Conservation (phyloP, 2,329 filamentous ascomycete genomes). For the Fusarium humuli region DNA sequence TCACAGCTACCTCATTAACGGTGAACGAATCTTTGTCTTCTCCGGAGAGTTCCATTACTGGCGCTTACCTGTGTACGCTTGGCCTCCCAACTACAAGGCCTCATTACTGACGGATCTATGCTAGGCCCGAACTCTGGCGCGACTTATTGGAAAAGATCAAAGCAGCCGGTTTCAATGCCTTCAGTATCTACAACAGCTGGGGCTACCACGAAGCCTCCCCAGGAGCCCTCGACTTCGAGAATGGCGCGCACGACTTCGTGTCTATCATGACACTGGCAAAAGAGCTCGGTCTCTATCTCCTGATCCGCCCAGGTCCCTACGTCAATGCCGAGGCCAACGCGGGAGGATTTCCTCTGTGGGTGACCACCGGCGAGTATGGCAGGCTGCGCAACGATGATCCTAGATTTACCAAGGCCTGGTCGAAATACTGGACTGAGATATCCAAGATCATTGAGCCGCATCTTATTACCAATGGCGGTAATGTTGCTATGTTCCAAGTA, state of each 20-base stretch:
- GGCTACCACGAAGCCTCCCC: slow-evolving; percentile 54
- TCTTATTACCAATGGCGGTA: slow-evolving; percentile 68
- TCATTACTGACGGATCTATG: not conserved
- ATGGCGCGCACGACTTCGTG: slow-evolving; percentile 59
- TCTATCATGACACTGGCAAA: slow-evolving; percentile 60
- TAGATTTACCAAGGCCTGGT: slow-evolving; percentile 65
- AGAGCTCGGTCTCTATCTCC: slow-evolving; percentile 59
- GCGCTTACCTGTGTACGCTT: slow-evolving; percentile 55
- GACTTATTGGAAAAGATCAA: slow-evolving; percentile 58
- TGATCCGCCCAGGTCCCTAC: slow-evolving; percentile 68
- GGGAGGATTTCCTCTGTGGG: slow-evolving; percentile 71
- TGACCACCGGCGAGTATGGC: slow-evolving; percentile 70
- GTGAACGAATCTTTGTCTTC: slow-evolving; percentile 56
- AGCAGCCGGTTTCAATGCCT: slow-evolving; percentile 57
- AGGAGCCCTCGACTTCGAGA: slow-evolving; percentile 47
- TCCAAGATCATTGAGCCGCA: slow-evolving; percentile 63
- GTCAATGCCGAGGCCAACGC: slow-evolving; percentile 73
- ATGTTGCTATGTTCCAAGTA: slow-evolving; percentile 62
- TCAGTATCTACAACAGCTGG: slow-evolving; percentile 58
- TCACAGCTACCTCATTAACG: slow-evolving; percentile 56
- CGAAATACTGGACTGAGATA: slow-evolving; percentile 63
- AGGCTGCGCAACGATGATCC: slow-evolving; percentile 63
- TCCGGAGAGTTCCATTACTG: slow-evolving; percentile 59
- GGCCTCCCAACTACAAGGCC: no score
- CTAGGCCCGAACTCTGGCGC: slow-evolving; percentile 53